These are phyloP conservation scores for Botrytis sinoallii DNA, from an alignment of 2,329 filamentous ascomycete species.

Conservation along the genomic window DNA sequence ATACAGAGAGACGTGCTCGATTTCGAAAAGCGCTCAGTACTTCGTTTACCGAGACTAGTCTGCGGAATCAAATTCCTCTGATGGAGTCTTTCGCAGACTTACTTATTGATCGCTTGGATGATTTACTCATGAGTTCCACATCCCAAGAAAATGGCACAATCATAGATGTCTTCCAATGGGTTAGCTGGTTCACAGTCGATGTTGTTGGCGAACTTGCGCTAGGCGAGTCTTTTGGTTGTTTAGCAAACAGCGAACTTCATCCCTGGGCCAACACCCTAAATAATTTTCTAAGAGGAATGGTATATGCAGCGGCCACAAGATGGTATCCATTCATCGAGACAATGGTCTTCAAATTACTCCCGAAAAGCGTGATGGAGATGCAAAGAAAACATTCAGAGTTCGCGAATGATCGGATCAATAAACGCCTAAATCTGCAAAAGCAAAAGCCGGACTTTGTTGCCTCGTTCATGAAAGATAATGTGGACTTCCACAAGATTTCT, in stretches of 20 bases:
- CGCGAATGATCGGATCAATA: not conserved
- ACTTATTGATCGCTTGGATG: not conserved
- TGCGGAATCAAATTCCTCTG: not conserved
- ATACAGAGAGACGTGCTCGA: not conserved
- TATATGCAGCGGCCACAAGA: not conserved
- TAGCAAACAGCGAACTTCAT: not conserved
- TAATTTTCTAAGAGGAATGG: not conserved
- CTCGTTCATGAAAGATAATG: not conserved
- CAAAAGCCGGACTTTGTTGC: not conserved
- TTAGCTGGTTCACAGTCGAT: slow-evolving; percentile 33
- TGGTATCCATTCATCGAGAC: not conserved
- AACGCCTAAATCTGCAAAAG: not conserved
- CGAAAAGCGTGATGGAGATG: not conserved
- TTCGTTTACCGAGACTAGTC: not conserved
- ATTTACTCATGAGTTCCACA: not conserved
- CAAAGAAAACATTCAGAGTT: not conserved
- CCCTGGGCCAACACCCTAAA: not conserved
- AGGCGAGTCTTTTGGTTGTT: slow-evolving; percentile 26
- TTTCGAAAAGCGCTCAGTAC: not conserved
- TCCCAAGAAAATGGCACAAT: not conserved
- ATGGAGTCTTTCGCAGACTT: not conserved
- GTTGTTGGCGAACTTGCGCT: slow-evolving; percentile 32
- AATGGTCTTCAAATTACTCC: not conserved
- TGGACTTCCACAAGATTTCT: not conserved
- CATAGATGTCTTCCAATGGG: slow-evolving; percentile 20